Conservation (phyloP, 129 eudicot species). For the Calendula officinalis region DNA sequence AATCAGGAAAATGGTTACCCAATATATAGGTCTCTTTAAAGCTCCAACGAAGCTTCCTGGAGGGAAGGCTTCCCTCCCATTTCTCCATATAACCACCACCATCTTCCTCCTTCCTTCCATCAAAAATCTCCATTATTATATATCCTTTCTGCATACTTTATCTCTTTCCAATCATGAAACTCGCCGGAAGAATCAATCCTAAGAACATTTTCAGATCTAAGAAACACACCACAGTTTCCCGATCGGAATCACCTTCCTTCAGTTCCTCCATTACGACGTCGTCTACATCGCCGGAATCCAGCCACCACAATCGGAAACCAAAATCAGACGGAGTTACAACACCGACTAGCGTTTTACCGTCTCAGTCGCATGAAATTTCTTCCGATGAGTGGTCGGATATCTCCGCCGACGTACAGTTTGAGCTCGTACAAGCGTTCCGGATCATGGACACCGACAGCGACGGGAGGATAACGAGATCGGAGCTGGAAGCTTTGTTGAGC, state of each 20-base stretch:
- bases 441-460: conserved; percentile 65
- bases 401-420: conserved; percentile 4
- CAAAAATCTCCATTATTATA: background rate
- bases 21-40: conserved; percentile 16
- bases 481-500: conserved; percentile 41
- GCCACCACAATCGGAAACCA: background rate
- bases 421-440: conserved; percentile 51
- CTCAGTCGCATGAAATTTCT: too few species aligned
- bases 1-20: background rate
- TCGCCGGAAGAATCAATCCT: conserved; percentile 35
- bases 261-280: conserved; percentile 40
- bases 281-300: conserved; percentile 9
- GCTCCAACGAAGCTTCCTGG: conserved; percentile 58
- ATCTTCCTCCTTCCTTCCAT: conserved; percentile 38
- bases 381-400: too few species aligned
- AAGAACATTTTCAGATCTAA: conserved; percentile 40
- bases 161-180: conserved; percentile 33
- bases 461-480: conserved; percentile 51
- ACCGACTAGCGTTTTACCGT: conserved; percentile 54
- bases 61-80: conserved; percentile 42
- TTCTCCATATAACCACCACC: conserved; percentile 55
- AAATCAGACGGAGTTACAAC: conserved; percentile 36
- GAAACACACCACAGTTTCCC: conserved; percentile 37
- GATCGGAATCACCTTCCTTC: conserved; percentile 54
- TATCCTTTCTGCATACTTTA: background rate